Conservation (phyloP, 2,329 filamentous ascomycete genomes). For the Colletotrichum lindemuthianum region DNA sequence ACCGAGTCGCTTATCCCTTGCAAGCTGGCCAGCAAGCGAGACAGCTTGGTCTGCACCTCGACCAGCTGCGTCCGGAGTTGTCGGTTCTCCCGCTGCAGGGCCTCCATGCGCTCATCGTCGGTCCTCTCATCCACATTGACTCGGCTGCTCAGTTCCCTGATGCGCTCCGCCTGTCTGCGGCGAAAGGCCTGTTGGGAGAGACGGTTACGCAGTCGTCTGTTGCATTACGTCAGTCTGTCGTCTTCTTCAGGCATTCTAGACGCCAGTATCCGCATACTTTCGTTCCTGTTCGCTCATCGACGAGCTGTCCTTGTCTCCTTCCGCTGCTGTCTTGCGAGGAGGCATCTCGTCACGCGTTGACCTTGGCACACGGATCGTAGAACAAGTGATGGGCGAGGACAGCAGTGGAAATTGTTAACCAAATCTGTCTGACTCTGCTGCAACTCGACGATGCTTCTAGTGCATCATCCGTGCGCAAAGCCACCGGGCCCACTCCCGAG, state of each 20-base stretch:
- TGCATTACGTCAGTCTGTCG: background rate
- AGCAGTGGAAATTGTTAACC: too few species aligned
- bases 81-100: conserved; percentile 42
- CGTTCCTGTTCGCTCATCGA: conserved; percentile 22
- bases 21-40: conserved; percentile 40
- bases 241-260: too few species aligned
- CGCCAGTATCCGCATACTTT: background rate
- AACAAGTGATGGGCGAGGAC: too few species aligned
- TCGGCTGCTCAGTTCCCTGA: conserved; percentile 40
- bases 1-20: conserved; percentile 41
- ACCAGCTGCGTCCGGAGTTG: conserved; percentile 42
- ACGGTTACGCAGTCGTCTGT: conserved; percentile 45
- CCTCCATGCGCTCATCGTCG: conserved; percentile 39
- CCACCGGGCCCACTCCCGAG: too few species aligned
- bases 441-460: too few species aligned
- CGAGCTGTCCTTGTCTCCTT: background rate
- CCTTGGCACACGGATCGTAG: background rate
- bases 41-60: conserved; percentile 43
- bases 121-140: conserved; percentile 39
- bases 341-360: background rate
- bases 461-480: too few species aligned
- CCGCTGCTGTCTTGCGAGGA: background rate
- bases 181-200: conserved; percentile 46
- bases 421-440: too few species aligned
- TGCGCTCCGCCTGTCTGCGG: conserved; percentile 42